Percentiles rank a stretch among this genome's conserved stretches.
phyloP scores from a whole-genome alignment of 768 basidiomycete species.

The Pleurotus sapidus region DNA sequence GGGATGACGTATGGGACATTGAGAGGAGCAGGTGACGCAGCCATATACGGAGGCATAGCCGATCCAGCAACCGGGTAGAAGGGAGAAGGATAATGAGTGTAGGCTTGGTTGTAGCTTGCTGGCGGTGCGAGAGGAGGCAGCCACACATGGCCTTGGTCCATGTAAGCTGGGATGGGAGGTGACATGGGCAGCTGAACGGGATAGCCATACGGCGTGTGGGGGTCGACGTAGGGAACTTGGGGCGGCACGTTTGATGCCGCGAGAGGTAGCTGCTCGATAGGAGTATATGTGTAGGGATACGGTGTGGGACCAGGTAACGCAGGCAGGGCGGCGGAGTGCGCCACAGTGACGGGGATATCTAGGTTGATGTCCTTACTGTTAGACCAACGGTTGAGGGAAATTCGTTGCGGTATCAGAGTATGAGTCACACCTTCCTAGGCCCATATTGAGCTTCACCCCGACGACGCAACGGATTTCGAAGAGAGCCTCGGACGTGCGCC shows the following conservation, averaged over 20 bases:
- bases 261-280: conserved; percentile 20
- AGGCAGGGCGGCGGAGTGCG: conserved; percentile 62
- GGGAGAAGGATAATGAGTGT: conserved; percentile 27
- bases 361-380: conserved; percentile 69
- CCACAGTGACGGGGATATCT: conserved; percentile 59
- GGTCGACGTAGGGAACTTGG: conserved; percentile 20
- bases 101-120: conserved; percentile 22
- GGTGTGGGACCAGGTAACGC: conserved; percentile 27
- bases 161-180: conserved; percentile 34
- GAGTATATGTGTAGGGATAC: conserved; percentile 12
- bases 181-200: conserved; percentile 31
- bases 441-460: conserved; percentile 66
- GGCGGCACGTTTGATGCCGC: conserved; percentile 16
- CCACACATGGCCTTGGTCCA: conserved; percentile 51
- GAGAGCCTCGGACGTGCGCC: conserved; percentile 43
- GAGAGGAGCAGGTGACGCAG: conserved; percentile 15
- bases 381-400: conserved; percentile 4
- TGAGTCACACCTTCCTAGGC: conserved; percentile 57
- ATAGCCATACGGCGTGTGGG: conserved; percentile 35
- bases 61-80: conserved; percentile 14
- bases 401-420: neutral
- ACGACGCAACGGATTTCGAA: conserved; percentile 70
- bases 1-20: conserved; percentile 16
- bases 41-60: conserved; percentile 14
- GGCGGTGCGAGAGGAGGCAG: conserved; percentile 34